These are phyloP conservation scores for Graphiopsis chlorocephala DNA, from an alignment of 2,329 filamentous ascomycete genomes.

Conservation along the genomic window DNA sequence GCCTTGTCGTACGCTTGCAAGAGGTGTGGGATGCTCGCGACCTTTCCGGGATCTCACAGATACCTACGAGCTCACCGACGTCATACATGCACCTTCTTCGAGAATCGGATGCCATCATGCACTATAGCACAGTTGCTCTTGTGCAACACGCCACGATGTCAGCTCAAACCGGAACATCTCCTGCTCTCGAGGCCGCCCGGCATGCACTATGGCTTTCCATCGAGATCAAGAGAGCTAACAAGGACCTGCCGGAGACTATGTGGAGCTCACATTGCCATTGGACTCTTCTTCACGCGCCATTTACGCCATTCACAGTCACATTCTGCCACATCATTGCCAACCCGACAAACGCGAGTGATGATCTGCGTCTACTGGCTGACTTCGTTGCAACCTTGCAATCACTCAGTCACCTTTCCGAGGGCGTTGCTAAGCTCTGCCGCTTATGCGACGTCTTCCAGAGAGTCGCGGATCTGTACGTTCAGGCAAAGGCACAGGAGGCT, in stretches of 20 bases:
- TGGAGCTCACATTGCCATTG: constrained; percentile 19
- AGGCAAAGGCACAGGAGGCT: constrained; percentile 17
- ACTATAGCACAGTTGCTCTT: constrained; percentile 19
- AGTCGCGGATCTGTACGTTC: constrained; percentile 24
- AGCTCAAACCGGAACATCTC: constrained; percentile 12
- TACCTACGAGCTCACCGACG: neutral
- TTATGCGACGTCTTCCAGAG: constrained; percentile 25
- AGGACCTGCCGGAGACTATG: constrained; percentile 15
- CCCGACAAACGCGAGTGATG: constrained; percentile 12
- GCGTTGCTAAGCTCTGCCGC: constrained; percentile 21
- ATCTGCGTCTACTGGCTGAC: constrained; percentile 24
- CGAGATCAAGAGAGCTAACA: constrained; percentile 3
- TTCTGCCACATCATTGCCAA: constrained; percentile 40
- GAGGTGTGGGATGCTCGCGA: constrained; percentile 12
- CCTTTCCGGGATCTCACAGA: neutral
- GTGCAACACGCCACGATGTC: constrained; percentile 20
- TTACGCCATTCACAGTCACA: constrained; percentile 59
- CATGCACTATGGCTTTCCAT: constrained; percentile 15
- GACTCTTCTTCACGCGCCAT: constrained; percentile 52
- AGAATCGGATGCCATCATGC: constrained; percentile 17
- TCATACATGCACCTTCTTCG: constrained; percentile 1
- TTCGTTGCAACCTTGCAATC: constrained; percentile 23
- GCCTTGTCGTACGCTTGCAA: constrained; percentile 9
- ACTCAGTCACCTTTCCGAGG: constrained; percentile 23
- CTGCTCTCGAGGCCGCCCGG: constrained; percentile 20